Evolutionary conservation across 495 filamentous ascomycete genomes (phyloP), one percentile per base, ranked within the genome.

Genomic region (Penicillium atrosanguineum): DNA sequence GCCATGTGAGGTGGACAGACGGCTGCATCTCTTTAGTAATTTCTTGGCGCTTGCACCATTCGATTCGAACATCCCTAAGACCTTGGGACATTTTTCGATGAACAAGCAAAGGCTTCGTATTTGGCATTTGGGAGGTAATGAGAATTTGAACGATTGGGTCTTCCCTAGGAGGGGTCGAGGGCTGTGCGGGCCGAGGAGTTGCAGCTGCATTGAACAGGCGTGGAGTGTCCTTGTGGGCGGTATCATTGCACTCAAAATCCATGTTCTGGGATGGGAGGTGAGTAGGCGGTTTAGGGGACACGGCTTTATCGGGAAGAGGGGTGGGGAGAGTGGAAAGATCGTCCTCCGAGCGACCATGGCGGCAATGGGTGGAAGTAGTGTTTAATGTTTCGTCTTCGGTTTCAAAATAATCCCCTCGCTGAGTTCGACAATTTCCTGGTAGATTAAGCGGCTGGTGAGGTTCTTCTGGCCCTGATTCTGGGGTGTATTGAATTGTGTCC

Each of bases 1-100:
- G 86, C 87, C 90, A 96, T 3, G 88, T 93, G 15, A 97, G 68
- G 58, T 90, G 88, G 8, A 96, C 71, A 7, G 72, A 63, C 20
- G 68, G 66, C 15, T 78, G 70, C 38, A 75, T 52, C 8, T 76
- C 76, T 3, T 63, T 57, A 1, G 68, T 56, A 44, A 90, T 75
- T 3, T 60, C 68, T 55, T 90, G 85, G 20, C 72, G 76, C 12
- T 79, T 68, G 56, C 80, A 89, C 89, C 89, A 95, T 21, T 79
- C 79, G 36, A 79, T 42, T 21, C 84, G 80, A 14, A 88, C 85
- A 41, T 87, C 83, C 55, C 79, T 79, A 7, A 94, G 64, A 0
- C 78, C 68, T 56, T 90, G 86, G 5, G 79, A 82, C 44, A 87
- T 69, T 57, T 81, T 84, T 20, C 87, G 83, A n/a, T 78, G 79